Evolutionary conservation across 768 basidiomycete genomes (phyloP).

Genomic region (Xerocomellus amylosporus): DNA sequence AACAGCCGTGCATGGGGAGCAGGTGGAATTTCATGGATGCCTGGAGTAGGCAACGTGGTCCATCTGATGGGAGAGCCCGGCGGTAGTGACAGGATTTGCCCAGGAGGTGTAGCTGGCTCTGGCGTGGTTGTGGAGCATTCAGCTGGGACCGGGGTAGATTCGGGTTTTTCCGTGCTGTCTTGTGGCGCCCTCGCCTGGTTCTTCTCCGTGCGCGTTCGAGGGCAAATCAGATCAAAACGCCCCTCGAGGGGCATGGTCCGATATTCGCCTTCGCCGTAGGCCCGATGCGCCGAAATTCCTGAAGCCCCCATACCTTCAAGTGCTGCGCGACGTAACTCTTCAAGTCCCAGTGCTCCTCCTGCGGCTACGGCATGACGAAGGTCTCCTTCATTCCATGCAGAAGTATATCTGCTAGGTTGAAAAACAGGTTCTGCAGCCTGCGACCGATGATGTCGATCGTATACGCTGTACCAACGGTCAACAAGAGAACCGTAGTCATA

Average conservation of each 20-base stretch:
- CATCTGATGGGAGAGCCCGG: slow-evolving; percentile 38
- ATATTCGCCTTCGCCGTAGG: slow-evolving; percentile 66
- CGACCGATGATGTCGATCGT: slow-evolving; percentile 83
- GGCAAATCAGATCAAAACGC: slow-evolving; percentile 80
- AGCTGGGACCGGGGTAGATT: slow-evolving; percentile 10
- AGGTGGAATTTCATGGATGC: slow-evolving; percentile 57
- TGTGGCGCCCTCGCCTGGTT: slow-evolving; percentile 1
- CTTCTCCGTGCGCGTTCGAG: slow-evolving; percentile 25
- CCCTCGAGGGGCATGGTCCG: slow-evolving; percentile 81
- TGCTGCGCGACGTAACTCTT: slow-evolving; percentile 37
- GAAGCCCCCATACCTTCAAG: slow-evolving; percentile 29
- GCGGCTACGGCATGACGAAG: neutral
- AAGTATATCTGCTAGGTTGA: slow-evolving; percentile 60
- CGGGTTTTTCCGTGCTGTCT: slow-evolving; percentile 14
- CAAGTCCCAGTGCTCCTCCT: slow-evolving; percentile 37
- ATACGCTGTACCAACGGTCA: slow-evolving; percentile 88
- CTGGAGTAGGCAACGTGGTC: slow-evolving; percentile 60
- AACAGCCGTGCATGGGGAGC: slow-evolving; percentile 51
- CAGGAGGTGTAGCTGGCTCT: slow-evolving; percentile 39
- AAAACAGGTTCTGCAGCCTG: slow-evolving; percentile 40
- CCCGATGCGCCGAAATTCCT: slow-evolving; percentile 6
- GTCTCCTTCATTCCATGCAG: slow-evolving; percentile 66
- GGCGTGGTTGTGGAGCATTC: slow-evolving; percentile 4
- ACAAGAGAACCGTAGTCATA: slow-evolving; percentile 82
- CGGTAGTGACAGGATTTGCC: slow-evolving; percentile 31